Base-by-base conservation (phyloP, 192 early-diverging fungal species). In the Linnemannia schmuckeri region DNA sequence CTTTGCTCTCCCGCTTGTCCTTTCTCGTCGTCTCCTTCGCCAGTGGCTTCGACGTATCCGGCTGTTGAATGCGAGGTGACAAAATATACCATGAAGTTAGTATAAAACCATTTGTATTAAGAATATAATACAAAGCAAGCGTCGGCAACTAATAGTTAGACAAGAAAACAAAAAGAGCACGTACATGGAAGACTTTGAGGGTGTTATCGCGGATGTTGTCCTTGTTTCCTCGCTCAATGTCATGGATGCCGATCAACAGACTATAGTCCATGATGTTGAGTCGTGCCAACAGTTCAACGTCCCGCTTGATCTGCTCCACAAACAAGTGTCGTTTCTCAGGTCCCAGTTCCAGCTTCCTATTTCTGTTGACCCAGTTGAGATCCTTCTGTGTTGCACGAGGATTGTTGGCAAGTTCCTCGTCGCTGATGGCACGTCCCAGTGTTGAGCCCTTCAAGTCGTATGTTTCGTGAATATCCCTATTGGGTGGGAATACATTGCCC, bases 211-310 rank as follows among this genome's bases (percentile, higher is more conserved):
- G 94, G 74, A 97, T 96, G 82, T 96, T 96, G 77, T 96, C 94
- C 18, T 89, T 90, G 89, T 98, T 98, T 63, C 96, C 97, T 44
- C 93, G 91, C n/a, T 91, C 89, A 54, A 95, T 90, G 75, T 98
- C 96, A 86, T 98, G 97, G 41, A 97, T 91, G 7, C 98, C 98
- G 70, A 99, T 83, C 24, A 99, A 89, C 61, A 99, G 91, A 72
- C 97, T 97, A 89, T 99, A 99, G 89, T 99, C 98, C 98, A 99
- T 99, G 69, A 99, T 98, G 73, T 96, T 94, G 35, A 95, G 90
- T 57, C 92, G 91, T 52, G 90, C 87, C 72, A 94, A 85, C 71
- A 99, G 88, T 88, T 91, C 90, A 35, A 98, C 96, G 85, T 99
- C 98, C 38, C 90, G 85, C 69, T 97, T 92, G 78, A 99, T 89